phyloP scores from a whole-genome alignment of 164 flowering plant species.

The Dillenia suffruticosa region DNA sequence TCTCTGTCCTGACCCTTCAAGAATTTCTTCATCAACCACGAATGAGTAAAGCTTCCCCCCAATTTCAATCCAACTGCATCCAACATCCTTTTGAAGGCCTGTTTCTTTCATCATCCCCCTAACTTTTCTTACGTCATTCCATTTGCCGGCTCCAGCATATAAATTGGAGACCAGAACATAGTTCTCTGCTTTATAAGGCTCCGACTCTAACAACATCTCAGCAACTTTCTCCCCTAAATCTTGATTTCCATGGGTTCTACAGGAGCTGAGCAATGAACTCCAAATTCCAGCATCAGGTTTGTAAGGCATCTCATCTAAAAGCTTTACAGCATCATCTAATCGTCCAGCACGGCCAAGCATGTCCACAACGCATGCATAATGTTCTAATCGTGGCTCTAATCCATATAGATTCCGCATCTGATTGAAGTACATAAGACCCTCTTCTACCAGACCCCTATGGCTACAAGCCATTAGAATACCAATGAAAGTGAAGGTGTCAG shows the following conservation, averaged over 20 bases:
- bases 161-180: slow-evolving; percentile 52
- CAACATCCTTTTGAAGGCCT: slow-evolving; percentile 50
- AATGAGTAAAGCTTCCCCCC: slow-evolving; percentile 46
- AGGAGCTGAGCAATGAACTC: slow-evolving; percentile 62
- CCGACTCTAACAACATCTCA: slow-evolving; percentile 40
- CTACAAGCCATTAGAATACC: slow-evolving; percentile 55
- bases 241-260: slow-evolving; percentile 38
- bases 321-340: slow-evolving; percentile 39
- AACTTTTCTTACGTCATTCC: slow-evolving; percentile 60
- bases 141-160: slow-evolving; percentile 49
- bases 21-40: slow-evolving; percentile 32
- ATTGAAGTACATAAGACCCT: slow-evolving; percentile 30
- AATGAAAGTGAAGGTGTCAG: slow-evolving; percentile 49
- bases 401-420: slow-evolving; percentile 22
- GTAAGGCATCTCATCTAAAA: slow-evolving; percentile 45
- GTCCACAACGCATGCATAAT: slow-evolving; percentile 62
- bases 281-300: slow-evolving; percentile 60
- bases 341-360: slow-evolving; percentile 65
- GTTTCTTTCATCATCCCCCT: slow-evolving; percentile 51
- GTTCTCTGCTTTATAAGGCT: slow-evolving; percentile 39
- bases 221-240: slow-evolving; percentile 42
- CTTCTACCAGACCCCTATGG: slow-evolving; percentile 47
- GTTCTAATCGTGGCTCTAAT: slow-evolving; percentile 51
- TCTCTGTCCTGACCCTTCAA: slow-evolving; percentile 24
- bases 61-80: slow-evolving; percentile 69